These are phyloP conservation scores for Neurospora africana DNA, from an alignment of 495 filamentous ascomycete species.

Conservation along the genomic window DNA sequence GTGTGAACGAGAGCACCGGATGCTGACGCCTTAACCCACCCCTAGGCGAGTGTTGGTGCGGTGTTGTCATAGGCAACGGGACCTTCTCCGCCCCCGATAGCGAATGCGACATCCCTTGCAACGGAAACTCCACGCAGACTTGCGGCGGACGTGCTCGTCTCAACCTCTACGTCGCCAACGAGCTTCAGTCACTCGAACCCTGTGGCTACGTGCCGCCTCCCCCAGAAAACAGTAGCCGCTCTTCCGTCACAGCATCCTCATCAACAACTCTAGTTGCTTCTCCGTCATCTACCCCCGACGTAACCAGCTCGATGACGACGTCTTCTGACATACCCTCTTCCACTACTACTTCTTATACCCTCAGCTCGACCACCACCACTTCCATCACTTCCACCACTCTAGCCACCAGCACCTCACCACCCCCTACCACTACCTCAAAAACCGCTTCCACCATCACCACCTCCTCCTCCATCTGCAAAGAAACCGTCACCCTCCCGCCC, in stretches of 20 bases:
- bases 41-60: constrained; percentile 33
- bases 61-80: constrained; percentile 37
- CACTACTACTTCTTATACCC: constrained; percentile 4
- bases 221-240: neutral
- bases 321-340: neutral
- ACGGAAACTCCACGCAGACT: constrained; percentile 32
- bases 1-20: neutral
- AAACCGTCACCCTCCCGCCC: constrained; percentile 28
- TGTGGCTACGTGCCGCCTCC: constrained; percentile 27
- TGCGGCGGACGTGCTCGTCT: constrained; percentile 39
- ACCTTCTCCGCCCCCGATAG: constrained; percentile 27
- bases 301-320: neutral
- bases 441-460: constrained; percentile 23
- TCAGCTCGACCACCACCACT: constrained; percentile 10
- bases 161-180: constrained; percentile 34
- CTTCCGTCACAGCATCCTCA: neutral
- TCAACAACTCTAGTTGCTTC: neutral
- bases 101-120: constrained; percentile 37
- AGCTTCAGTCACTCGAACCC: constrained; percentile 34
- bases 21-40: constrained; percentile 11
- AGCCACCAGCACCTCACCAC: constrained; percentile 7
- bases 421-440: constrained; percentile 12
- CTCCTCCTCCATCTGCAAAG: constrained; percentile 27
- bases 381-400: constrained; percentile 6
- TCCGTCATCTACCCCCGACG: neutral